Evolutionary conservation across 208 protist species (phyloP).

Genomic region (Leptomonas seymouri): DNA sequence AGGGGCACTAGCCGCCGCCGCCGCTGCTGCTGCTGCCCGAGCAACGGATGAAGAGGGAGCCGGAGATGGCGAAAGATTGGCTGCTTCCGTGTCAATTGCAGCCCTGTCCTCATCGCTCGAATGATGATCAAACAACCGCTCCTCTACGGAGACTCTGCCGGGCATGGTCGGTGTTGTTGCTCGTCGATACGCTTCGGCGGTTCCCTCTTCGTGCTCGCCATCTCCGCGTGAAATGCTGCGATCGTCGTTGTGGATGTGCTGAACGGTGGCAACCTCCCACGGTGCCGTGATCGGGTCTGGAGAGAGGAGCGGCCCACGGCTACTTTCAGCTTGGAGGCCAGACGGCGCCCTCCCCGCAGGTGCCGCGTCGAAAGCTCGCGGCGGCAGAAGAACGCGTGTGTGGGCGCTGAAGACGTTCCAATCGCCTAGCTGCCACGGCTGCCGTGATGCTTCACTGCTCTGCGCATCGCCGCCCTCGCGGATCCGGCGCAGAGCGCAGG

Average conservation of each 20-base stretch:
- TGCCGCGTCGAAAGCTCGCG: too few relatives aligned
- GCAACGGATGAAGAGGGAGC: neutral
- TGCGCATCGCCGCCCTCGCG: too few relatives aligned
- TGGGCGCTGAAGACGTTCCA: slow-evolving; percentile 40
- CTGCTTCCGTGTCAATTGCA: neutral
- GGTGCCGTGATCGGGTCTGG: neutral
- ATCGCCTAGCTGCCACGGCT: slow-evolving; percentile 16
- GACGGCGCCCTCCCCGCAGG: neutral
- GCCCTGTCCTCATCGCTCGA: neutral
- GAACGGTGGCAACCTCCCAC: neutral
- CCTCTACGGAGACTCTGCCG: slow-evolving; percentile 8
- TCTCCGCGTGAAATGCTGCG: too few relatives aligned
- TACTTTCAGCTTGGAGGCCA: neutral
- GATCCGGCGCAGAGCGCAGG: too few relatives aligned
- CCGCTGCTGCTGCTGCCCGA: neutral
- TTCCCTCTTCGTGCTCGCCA: too few relatives aligned
- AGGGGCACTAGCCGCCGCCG: neutral
- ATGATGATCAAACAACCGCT: slow-evolving; percentile 10
- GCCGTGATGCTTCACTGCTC: neutral
- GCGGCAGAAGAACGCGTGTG: slow-evolving; percentile 3
- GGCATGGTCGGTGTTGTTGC: neutral
- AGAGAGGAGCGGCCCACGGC: neutral
- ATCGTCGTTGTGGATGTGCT: too few relatives aligned
- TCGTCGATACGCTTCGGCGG: neutral
- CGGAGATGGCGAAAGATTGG: neutral